Base-by-base conservation (phyloP, 352 stramenopile genomes). In the Globisporangium cederbergense region DNA sequence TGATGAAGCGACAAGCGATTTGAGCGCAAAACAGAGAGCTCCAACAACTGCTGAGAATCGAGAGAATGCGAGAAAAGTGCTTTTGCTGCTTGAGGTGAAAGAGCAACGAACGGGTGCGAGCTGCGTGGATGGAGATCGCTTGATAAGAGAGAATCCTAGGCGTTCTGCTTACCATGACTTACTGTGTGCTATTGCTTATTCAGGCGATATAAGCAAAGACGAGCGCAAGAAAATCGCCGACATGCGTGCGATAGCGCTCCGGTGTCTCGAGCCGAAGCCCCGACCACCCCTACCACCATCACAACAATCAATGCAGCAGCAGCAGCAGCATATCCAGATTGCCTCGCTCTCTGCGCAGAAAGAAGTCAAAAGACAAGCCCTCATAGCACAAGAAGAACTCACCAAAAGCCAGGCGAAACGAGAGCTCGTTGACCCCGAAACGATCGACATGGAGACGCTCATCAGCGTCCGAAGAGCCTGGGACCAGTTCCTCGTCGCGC, bases 371-470 rank as follows among this genome's bases (percentile, higher is more conserved):
- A 45, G 25, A 20, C 51, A 16, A 45, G 51, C 9, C 10, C n/a
- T 42, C 18, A 28, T 25, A 4, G 4, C 13, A 40, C 11, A 46
- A 20, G 40, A 32, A 34, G 55, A 49, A 40, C 8, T 16, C 54
- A 11, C 47, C 22, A 50, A 53, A 36, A 18, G n/a, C 13, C 36
- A 49, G 5, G 36, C 30, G n/a, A 59, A 46, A 3, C 36, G 50
- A 32, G 49, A 38, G 14, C 52, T 80, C 4, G 49, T 57, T 2
- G 74, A 78, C 32, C 71, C 74, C 1, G 74, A 74, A 20, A 61
- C 65, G 10, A 40, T 71, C n/a, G 65, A 74, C 36, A 78, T 81
- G 71, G 58, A 75, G 46, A 71, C 62, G 13, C 65, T 81, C 22
- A 65, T 78, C 2, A 11, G 38, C 1, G n/a, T 78, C 2, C 46